Conservation (phyloP, 495 filamentous ascomycete genomes). For the Aspergillus homomorphus region DNA sequence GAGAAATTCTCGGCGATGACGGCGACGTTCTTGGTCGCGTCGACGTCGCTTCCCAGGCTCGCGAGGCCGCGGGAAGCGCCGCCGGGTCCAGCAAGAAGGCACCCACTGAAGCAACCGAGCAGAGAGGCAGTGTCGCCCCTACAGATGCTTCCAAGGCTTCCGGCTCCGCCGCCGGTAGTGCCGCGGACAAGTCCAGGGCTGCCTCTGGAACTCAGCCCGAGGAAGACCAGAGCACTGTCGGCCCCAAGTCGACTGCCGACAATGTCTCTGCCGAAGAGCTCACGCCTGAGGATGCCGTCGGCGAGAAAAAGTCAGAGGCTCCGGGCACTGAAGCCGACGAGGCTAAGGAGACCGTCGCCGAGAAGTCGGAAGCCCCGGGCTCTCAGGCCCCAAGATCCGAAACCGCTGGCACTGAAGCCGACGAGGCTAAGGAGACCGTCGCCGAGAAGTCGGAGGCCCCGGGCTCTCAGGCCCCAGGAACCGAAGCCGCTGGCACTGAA, state of each 20-base stretch:
- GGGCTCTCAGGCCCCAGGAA: not conserved
- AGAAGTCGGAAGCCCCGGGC: not conserved
- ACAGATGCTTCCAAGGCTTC: not conserved
- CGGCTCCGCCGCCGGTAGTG: not conserved
- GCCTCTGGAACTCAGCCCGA: not conserved
- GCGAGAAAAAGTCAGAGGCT: slow-evolving; percentile 1
- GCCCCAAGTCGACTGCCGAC: slow-evolving; percentile 13
- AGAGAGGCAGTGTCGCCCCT: not conserved
- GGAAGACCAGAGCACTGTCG: slow-evolving; percentile 22
- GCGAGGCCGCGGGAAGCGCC: not conserved
- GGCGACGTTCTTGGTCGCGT: slow-evolving; percentile 61
- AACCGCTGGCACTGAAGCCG: not conserved
- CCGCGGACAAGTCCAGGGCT: not conserved
- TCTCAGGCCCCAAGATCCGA: not conserved
- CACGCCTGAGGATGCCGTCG: not conserved
- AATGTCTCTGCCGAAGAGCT: not conserved
- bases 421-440: not conserved
- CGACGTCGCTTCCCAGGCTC: slow-evolving; percentile 45
- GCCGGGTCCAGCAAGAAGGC: not conserved
- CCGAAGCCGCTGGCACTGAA: not conserved
- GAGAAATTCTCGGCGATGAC: slow-evolving; percentile 64
- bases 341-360: slow-evolving; percentile 27
- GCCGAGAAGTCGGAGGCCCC: not conserved
- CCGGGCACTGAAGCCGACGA: not conserved
- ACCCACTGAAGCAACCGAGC: not conserved